These are phyloP conservation scores for Tolypocladium capitatum DNA, from an alignment of 2,329 filamentous ascomycete genomes.

Conservation along the genomic window DNA sequence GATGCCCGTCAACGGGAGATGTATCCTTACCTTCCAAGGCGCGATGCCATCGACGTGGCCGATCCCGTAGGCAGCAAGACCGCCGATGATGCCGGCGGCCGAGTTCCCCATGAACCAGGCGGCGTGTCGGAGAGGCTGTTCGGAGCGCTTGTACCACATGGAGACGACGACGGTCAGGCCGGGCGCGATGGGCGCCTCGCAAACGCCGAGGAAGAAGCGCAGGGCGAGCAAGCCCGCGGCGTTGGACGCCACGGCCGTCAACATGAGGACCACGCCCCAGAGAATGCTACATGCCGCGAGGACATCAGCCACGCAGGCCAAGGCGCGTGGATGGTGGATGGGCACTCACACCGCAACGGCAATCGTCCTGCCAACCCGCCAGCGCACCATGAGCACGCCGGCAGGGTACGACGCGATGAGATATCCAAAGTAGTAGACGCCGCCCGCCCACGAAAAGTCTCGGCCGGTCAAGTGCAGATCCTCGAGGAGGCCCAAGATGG, in stretches of 20 bases:
- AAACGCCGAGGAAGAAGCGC: conserved; percentile 19
- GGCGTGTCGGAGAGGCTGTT: conserved; percentile 16
- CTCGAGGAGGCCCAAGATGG: conserved; percentile 32
- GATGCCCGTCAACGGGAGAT: background rate
- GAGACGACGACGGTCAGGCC: conserved; percentile 15
- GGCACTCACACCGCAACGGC: conserved; percentile 7
- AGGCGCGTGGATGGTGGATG: background rate
- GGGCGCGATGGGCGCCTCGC: conserved; percentile 17
- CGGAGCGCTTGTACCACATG: conserved; percentile 21
- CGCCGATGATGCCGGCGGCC: conserved; percentile 14
- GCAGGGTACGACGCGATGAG: conserved; percentile 18
- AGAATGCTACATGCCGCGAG: conserved; percentile 3
- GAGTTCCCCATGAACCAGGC: conserved; percentile 22
- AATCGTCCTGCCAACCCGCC: conserved; percentile 15
- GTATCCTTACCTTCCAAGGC: conserved; percentile 11
- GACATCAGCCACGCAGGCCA: background rate
- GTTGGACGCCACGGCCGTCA: conserved; percentile 24
- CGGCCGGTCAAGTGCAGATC: conserved; percentile 32
- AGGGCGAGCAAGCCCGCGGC: conserved; percentile 13
- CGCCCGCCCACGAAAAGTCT: conserved; percentile 37
- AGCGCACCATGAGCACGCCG: conserved; percentile 12
- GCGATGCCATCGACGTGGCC: conserved; percentile 12
- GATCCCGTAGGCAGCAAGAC: conserved; percentile 16
- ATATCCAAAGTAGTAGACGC: conserved; percentile 40
- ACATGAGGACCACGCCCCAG: conserved; percentile 29